phyloP scores from a whole-genome alignment of 2,329 filamentous ascomycete genomes.

The Thyridium curvatum region DNA sequence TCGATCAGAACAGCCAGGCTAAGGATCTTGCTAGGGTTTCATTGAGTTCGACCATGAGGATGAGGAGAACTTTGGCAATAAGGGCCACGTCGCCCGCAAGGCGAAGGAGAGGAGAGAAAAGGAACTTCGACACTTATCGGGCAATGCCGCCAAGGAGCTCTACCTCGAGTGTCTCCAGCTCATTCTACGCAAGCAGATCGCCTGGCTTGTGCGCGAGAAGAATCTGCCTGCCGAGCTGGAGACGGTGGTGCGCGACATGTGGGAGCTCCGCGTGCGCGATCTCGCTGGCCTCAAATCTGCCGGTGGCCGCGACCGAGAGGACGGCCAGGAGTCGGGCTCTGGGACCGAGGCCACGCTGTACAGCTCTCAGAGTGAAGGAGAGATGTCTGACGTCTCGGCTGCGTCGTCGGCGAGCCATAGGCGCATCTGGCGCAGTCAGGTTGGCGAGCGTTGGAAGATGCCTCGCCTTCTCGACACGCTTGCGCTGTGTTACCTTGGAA shows the following conservation, averaged over 20 bases:
- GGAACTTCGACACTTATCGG: slow-evolving; percentile 50
- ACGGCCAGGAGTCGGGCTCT: slow-evolving; percentile 2
- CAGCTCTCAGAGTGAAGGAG: slow-evolving; percentile 49
- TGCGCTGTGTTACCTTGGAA: slow-evolving; percentile 73
- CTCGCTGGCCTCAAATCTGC: slow-evolving; percentile 48
- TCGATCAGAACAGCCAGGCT: not conserved
- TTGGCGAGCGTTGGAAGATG: slow-evolving; percentile 42
- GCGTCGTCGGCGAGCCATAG: slow-evolving; percentile 21
- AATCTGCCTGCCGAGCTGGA: slow-evolving; percentile 69
- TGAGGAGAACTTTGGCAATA: slow-evolving; percentile 61
- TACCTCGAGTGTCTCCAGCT: slow-evolving; percentile 83
- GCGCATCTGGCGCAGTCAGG: slow-evolving; percentile 37
- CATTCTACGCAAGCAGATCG: slow-evolving; percentile 73
- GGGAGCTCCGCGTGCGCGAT: slow-evolving; percentile 60
- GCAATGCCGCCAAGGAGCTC: slow-evolving; percentile 65
- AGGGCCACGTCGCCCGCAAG: slow-evolving; percentile 47
- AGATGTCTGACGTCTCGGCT: slow-evolving; percentile 14
- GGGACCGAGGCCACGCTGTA: slow-evolving; percentile 38
- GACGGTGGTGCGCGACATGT: slow-evolving; percentile 74
- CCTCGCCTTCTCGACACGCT: slow-evolving; percentile 72
- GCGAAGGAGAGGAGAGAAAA: slow-evolving; percentile 52
- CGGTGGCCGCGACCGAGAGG: not conserved
- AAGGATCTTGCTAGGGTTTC: slow-evolving; percentile 33
- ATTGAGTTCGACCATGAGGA: slow-evolving; percentile 54
- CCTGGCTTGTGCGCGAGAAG: slow-evolving; percentile 63